phyloP scores from a whole-genome alignment of 345 rosid genomes.

The Arabis alpina region DNA sequence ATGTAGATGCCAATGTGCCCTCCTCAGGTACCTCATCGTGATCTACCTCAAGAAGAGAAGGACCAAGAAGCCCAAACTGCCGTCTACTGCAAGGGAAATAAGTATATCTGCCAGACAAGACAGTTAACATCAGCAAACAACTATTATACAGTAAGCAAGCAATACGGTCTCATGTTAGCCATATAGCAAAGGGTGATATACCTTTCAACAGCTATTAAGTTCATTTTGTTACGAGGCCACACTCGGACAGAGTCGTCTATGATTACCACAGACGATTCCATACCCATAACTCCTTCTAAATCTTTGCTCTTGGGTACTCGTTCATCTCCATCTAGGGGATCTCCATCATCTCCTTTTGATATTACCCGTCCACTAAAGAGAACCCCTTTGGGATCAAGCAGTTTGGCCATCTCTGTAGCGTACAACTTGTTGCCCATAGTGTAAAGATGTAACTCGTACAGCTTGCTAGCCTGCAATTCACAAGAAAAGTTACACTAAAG shows the following conservation, averaged over 20 bases:
- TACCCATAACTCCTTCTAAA: slow-evolving; percentile 97
- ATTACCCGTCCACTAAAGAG: slow-evolving; percentile 94
- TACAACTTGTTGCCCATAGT: slow-evolving; percentile 99
- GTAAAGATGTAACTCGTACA: slow-evolving; percentile 92
- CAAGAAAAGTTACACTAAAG: slow-evolving; percentile 18
- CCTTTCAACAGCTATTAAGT: slow-evolving; percentile 97
- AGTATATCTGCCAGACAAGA: slow-evolving; percentile 66
- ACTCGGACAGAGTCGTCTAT: slow-evolving; percentile 96
- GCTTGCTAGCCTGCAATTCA: slow-evolving; percentile 78
- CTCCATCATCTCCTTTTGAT: slow-evolving; percentile 96
- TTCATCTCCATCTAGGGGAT: slow-evolving; percentile 80
- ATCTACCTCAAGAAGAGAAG: slow-evolving; percentile 98
- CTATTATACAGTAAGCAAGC: slow-evolving; percentile 18
- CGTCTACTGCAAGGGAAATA: slow-evolving; percentile 98
- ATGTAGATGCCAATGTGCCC: slow-evolving; percentile 93
- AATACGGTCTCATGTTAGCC: slow-evolving; percentile 12
- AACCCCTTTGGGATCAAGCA: slow-evolving; percentile 89
- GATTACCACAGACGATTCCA: slow-evolving; percentile 96
- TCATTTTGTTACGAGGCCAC: slow-evolving; percentile 95
- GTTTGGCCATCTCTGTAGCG: slow-evolving; percentile 99
- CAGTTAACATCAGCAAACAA: slow-evolving; percentile 25
- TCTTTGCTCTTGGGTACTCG: slow-evolving; percentile 95
- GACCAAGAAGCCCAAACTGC: slow-evolving; percentile 95
- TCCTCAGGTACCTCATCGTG: slow-evolving; percentile 96
- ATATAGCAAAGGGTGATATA: slow-evolving; percentile 27